Evolutionary conservation across 139 green algal genomes (phyloP), one percentile per base, ranked within the genome.

Genomic region (Micractinium sp.): DNA sequence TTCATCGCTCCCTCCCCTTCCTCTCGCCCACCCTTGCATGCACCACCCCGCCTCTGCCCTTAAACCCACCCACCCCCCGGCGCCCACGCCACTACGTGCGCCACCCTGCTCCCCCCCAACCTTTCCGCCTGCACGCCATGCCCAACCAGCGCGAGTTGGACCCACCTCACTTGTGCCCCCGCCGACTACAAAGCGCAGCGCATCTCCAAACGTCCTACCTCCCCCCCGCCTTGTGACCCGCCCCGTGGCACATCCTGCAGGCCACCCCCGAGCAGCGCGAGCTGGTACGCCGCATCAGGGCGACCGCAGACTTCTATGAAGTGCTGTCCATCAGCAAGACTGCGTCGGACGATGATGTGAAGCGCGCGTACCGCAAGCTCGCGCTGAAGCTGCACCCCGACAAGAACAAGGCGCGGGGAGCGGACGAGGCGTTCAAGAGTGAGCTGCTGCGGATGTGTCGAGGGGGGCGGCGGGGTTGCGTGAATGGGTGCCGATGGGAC

Each of bases 351-450:
- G 91, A 90, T 0, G 91, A 94, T 20, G 90, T 95, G 56, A 95
- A 95, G 79, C 81, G 87, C 20, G 33, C 76, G 77, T 39, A 69
- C 27, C 47, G 90, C 91, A 29, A 95, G 85, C 94, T 98, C 47
- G 96, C 96, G 9, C 92, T 99, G 73, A 95, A 95, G 76, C 93
- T 99, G 86, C 97, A 99, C 71, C 97, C 97, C 15, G 97, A 99
- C 92, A 98, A 99, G 85, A 99, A 98, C 92, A 89, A 91, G 82
- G 93, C 91, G 27, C 87, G 81, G 3, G 90, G 93, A 14, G 90
- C 93, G 5, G 92, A 95, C 25, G 94, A 96, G 76, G 94, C 94
- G 0, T 96, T 96, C 91, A 95, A 95, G 87, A 69, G 91, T 94
- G 79, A 47, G 39, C 14, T 75, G 89, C 81, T 9, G 39, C 18